A percentile compares a stretch with the other conserved stretches of the same genome.
These are phyloP conservation scores for Colletotrichum karsti DNA, from an alignment of 2,329 filamentous ascomycete genomes.

Conservation along the genomic window DNA sequence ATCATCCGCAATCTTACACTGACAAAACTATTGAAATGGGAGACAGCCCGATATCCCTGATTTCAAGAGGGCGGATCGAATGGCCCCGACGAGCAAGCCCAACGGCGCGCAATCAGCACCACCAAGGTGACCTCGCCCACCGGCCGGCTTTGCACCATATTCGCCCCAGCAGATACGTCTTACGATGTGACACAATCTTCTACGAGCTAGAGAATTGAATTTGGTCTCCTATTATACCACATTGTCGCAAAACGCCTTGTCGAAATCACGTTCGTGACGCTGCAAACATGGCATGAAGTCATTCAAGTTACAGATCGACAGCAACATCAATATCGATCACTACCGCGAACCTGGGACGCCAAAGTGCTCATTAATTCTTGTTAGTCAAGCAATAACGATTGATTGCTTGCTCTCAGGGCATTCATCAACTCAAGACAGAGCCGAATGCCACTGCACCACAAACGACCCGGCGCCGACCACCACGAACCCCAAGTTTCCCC, in stretches of 20 bases:
- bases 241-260: not conserved
- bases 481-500: conserved; percentile 4
- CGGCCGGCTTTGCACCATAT: not conserved
- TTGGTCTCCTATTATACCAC: not conserved
- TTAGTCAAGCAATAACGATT: not conserved
- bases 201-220: not conserved
- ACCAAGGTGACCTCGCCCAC: conserved; percentile 1
- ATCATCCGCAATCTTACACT: too few species aligned
- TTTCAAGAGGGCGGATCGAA: too few species aligned
- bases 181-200: not conserved
- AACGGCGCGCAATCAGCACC: not conserved
- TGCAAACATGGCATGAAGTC: not conserved
- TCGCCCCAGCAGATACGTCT: not conserved
- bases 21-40: too few species aligned
- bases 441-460: conserved; percentile 1
- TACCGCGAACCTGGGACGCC: not conserved
- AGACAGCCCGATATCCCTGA: too few species aligned
- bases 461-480: not conserved
- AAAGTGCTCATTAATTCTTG: conserved; percentile 4
- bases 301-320: not conserved
- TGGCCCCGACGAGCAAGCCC: not conserved
- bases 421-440: conserved; percentile 10
- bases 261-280: not conserved
- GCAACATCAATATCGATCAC: not conserved
- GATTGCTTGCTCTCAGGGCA: not conserved